phyloP scores from a whole-genome alignment of 1,284 basidiomycete genomes.

The Sporisorium iseilematis-ciliati region DNA sequence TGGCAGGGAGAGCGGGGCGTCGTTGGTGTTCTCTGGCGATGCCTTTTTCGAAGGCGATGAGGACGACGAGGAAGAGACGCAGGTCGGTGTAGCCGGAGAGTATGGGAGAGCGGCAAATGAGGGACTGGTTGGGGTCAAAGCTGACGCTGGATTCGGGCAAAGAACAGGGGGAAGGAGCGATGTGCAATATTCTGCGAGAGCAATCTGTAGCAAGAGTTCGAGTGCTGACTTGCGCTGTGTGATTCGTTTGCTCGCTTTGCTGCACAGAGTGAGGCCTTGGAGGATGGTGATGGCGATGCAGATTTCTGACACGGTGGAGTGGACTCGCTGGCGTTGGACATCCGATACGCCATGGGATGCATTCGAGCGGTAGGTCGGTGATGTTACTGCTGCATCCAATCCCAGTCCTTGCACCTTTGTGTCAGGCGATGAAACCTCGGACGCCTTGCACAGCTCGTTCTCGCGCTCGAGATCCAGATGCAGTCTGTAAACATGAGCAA shows the following conservation, averaged over 20 bases:
- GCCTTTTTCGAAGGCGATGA: constrained; percentile 2
- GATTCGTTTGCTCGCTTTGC: constrained; percentile 27
- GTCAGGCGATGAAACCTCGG: background rate
- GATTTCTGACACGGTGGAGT: constrained; percentile 23
- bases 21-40: background rate
- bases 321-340: constrained; percentile 23
- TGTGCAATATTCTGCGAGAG: constrained; percentile 44
- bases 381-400: background rate
- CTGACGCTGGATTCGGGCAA: constrained; percentile 4
- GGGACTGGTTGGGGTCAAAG: constrained; percentile 9
- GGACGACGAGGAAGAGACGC: constrained; percentile 1
- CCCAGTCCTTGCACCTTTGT: background rate
- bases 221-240: constrained; percentile 37
- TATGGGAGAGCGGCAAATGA: constrained; percentile 3
- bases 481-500: constrained; percentile 34
- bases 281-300: constrained; percentile 48
- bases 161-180: constrained; percentile 41
- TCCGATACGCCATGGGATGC: constrained; percentile 12
- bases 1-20: constrained; percentile 31
- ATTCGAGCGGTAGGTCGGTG: background rate
- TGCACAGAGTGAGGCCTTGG: constrained; percentile 48
- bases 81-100: constrained; percentile 18
- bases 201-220: constrained; percentile 40
- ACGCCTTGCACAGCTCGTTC: constrained; percentile 10
- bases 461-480: constrained; percentile 39